Conservation (phyloP, 2,329 filamentous ascomycete genomes). For the Xylaria sp. region DNA sequence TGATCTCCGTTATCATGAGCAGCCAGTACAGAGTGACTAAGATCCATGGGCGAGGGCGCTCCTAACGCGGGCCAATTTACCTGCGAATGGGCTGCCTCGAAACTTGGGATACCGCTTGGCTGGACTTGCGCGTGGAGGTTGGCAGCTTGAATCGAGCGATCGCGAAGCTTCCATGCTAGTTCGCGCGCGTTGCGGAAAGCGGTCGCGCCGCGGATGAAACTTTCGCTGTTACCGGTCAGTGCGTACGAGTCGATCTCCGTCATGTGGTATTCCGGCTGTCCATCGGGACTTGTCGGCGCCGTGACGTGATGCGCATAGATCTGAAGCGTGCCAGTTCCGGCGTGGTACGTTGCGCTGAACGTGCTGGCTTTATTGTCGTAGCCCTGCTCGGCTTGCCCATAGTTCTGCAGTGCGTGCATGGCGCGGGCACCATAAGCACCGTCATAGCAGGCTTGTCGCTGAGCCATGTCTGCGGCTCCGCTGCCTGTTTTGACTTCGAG, state of each 20-base stretch:
- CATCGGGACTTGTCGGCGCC: slow-evolving; percentile 29
- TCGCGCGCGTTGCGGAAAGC: slow-evolving; percentile 39
- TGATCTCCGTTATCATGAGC: too few relatives aligned
- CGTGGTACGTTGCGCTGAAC: slow-evolving; percentile 36
- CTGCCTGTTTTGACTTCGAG: not conserved
- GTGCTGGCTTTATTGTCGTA: slow-evolving; percentile 39
- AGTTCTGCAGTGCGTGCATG: slow-evolving; percentile 8
- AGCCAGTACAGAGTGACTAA: too few relatives aligned
- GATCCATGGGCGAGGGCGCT: too few relatives aligned
- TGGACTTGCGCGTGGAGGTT: not conserved
- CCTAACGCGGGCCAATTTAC: too few relatives aligned
- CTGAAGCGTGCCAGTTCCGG: slow-evolving; percentile 29
- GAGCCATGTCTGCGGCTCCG: not conserved
- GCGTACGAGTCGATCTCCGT: slow-evolving; percentile 30
- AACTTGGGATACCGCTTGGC: too few relatives aligned
- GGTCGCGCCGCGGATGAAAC: slow-evolving; percentile 33
- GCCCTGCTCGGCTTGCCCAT: slow-evolving; percentile 19
- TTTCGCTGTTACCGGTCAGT: slow-evolving; percentile 29
- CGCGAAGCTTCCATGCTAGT: slow-evolving; percentile 34
- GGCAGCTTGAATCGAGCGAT: slow-evolving; percentile 30
- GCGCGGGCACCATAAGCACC: slow-evolving; percentile 7
- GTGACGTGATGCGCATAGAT: slow-evolving; percentile 37
- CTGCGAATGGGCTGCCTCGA: too few relatives aligned
- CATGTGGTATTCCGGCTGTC: slow-evolving; percentile 39
- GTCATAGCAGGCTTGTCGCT: slow-evolving; percentile 5